Base-by-base conservation (phyloP, 192 early-diverging fungal genomes). In the Paraglomus occultum region DNA sequence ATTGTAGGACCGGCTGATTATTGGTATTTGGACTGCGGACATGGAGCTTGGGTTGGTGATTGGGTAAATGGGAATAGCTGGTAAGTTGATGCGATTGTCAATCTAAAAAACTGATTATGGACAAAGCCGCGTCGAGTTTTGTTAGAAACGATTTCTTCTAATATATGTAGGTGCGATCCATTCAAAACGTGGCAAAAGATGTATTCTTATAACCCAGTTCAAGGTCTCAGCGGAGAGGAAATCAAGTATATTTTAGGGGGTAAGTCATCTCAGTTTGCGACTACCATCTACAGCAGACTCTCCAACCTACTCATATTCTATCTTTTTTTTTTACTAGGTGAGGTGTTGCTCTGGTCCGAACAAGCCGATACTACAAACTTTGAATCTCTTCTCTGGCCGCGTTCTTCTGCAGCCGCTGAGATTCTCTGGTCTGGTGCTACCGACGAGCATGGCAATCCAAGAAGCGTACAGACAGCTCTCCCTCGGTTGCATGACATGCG, bases 1-100 rank as follows among this genome's bases (percentile, higher is more conserved):
- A 82, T 93, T 70, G 84, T 88, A 4, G 86, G 86, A 38, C 79
- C 77, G 11, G 82, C 80, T 6, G 85, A 85, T 46, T 85, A 84
- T 55, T 89, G 87, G 85, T 93, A 91, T 59, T 74, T 93, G 71
- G 91, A 93, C 77, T 93, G 90, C 73, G 89, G 90, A 6, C 87
- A 86, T 66, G 90, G 91, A 6, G 78, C 79, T 45, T 93, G 90
- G 91, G 71, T 66, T 44, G 83, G 79, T 4, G 75, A 77, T 67
- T 74, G 72, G 74, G 65, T 64, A 0, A 17, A 75, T 49, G 79
- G 79, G 11, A 48, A 44, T 12, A 77, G 75, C 39, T 77, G 75
- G 75, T 70, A 58, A n/a, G 58, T 38, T 12, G 38, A 8, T 31
- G n/a, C n/a, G n/a, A n/a, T n/a, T n/a, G n/a, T n/a, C n/a, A n/a